These are phyloP conservation scores for Trichoderma sp. DNA, from an alignment of 2,329 filamentous ascomycete genomes.

Conservation along the genomic window DNA sequence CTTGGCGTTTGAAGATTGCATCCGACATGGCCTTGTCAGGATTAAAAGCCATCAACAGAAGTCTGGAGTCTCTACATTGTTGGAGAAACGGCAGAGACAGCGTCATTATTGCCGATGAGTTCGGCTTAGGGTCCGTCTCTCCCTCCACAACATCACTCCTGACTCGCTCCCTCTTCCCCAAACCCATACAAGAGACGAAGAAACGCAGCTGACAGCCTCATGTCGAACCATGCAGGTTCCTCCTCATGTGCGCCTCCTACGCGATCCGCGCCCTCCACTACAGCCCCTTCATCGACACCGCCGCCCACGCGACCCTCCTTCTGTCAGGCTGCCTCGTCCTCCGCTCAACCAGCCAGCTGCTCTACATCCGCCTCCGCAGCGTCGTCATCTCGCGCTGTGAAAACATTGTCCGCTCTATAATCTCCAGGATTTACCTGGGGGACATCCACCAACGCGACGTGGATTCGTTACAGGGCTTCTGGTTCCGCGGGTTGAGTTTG, in stretches of 20 bases:
- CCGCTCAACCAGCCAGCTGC: neutral
- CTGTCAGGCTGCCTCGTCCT: neutral
- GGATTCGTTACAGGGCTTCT: neutral
- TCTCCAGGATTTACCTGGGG: neutral
- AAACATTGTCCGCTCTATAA: neutral
- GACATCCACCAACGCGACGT: rapidly evolving
- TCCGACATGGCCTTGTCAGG: neutral
- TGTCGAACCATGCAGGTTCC: neutral
- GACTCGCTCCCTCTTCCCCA: neutral
- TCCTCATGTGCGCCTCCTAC: neutral
- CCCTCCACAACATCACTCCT: neutral
- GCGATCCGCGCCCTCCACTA: neutral
- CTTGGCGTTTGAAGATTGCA: neutral
- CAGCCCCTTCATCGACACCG: neutral
- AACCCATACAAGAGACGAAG: neutral
- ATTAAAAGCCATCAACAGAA: neutral
- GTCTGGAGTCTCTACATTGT: neutral
- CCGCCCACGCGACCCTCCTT: neutral
- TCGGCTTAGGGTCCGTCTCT: neutral
- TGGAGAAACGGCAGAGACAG: neutral
- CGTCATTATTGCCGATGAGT: neutral
- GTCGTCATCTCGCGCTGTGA: neutral
- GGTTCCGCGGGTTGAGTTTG: neutral
- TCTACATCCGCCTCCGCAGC: neutral
- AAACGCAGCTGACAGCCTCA: neutral